Percentiles rank a stretch among this genome's conserved stretches.
Evolutionary conservation across 2,329 filamentous ascomycete genomes (phyloP).

Genomic region (Aspergillus sp.): DNA sequence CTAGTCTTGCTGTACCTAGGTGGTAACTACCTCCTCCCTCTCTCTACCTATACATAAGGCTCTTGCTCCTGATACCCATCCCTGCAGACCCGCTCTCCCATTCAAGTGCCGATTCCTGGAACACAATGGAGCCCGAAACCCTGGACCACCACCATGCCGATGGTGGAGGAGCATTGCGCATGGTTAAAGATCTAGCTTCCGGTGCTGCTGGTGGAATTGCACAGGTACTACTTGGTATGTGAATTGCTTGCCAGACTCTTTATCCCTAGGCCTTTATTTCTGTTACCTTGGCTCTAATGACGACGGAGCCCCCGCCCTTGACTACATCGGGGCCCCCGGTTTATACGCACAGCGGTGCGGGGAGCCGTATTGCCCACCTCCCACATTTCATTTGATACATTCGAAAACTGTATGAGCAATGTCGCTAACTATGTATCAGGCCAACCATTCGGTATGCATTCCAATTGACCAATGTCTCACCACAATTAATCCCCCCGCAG

Average conservation of each 20-base stretch:
- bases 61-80: not conserved
- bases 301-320: not conserved
- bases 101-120: not conserved
- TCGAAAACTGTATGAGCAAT: not conserved
- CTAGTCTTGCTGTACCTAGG: not conserved
- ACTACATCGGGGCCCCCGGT: not conserved
- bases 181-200: constrained; percentile 84
- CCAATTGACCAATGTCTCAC: not conserved
- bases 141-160: constrained; percentile 33
- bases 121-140: constrained; percentile 34
- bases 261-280: constrained; percentile 1
- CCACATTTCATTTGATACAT: not conserved
- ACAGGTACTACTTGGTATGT: constrained; percentile 87
- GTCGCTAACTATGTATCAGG: constrained; percentile 45
- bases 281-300: not conserved
- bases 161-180: constrained; percentile 53
- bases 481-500: constrained; percentile 42
- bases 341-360: not conserved
- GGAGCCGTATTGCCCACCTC: not conserved
- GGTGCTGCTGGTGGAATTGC: constrained; percentile 90
- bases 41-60: not conserved
- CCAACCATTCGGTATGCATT: constrained; percentile 62
- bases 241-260: constrained; percentile 2
- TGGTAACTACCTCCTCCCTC: not conserved
- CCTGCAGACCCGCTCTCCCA: not conserved